Percentiles rank a stretch among this genome's conserved stretches.
phyloP scores from a whole-genome alignment of 1,284 basidiomycete species.

The Ceratobasidium sp. region DNA sequence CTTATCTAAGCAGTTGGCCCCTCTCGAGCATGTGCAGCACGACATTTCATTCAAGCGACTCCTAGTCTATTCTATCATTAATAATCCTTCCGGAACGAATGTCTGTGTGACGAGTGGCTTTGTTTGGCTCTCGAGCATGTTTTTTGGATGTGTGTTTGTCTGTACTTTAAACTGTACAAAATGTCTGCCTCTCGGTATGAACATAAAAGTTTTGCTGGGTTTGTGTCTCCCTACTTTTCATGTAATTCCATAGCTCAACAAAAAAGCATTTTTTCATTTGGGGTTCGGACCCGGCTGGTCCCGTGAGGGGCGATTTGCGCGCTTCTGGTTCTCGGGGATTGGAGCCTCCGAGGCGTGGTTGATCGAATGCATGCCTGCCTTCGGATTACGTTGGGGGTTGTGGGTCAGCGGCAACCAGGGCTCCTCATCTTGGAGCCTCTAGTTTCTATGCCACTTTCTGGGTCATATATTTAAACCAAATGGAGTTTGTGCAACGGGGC shows the following conservation, averaged over 20 bases:
- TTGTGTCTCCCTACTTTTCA: background rate
- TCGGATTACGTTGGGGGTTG: constrained; percentile 3
- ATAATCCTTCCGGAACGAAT: constrained; percentile 42
- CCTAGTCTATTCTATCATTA: constrained; percentile 44
- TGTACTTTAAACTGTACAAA: constrained; percentile 26
- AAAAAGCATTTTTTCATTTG: constrained; percentile 16
- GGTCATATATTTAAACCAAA: background rate
- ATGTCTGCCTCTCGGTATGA: background rate
- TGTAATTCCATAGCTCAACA: background rate
- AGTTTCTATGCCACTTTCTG: background rate
- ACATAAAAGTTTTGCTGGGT: constrained; percentile 1
- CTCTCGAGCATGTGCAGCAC: constrained; percentile 26
- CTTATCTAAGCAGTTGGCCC: constrained; percentile 53
- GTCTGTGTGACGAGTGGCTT: background rate
- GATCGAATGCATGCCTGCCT: constrained; percentile 18
- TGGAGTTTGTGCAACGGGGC: background rate
- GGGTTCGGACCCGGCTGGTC: background rate
- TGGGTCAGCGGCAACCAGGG: constrained; percentile 18
- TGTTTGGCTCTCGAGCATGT: constrained; percentile 25
- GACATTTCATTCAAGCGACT: constrained; percentile 21
- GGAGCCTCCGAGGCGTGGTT: constrained; percentile 20
- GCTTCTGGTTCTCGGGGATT: constrained; percentile 14
- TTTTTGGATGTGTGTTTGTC: constrained; percentile 3
- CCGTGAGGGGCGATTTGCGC: constrained; percentile 10
- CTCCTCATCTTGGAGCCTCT: background rate